Conservation (phyloP, 1,284 basidiomycete genomes). For the Fomitopsis schrenkii region DNA sequence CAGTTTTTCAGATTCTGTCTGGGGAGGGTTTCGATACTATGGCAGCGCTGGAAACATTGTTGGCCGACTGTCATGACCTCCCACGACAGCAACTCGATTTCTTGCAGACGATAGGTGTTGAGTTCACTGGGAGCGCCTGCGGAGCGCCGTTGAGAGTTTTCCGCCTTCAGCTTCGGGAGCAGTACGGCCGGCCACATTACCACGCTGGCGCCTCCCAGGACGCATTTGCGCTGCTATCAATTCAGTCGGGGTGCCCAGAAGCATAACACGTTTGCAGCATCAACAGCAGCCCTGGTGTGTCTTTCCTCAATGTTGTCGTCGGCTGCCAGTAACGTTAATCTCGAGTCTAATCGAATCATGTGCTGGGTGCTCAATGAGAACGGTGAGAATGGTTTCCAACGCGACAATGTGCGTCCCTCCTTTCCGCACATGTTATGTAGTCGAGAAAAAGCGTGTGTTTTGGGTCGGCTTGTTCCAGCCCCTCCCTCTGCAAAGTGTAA, state of each 20-base stretch:
- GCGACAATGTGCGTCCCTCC: neutral
- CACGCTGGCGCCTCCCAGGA: neutral
- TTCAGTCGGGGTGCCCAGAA: neutral
- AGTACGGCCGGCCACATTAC: neutral
- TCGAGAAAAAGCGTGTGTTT: neutral
- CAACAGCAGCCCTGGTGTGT: neutral
- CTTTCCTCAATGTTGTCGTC: neutral
- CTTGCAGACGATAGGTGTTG: neutral
- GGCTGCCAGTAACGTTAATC: neutral
- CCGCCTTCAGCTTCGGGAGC: neutral
- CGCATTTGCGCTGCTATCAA: neutral
- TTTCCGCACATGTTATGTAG: neutral
- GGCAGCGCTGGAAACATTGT: neutral
- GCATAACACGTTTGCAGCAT: neutral
- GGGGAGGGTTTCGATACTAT: neutral
- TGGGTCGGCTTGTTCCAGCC: neutral
- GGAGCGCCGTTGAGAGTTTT: neutral
- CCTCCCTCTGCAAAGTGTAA: neutral
- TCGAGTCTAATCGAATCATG: neutral
- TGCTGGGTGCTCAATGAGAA: neutral
- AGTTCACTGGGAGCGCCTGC: neutral
- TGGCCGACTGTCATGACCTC: neutral
- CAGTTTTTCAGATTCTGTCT: neutral
- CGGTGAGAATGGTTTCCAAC: neutral
- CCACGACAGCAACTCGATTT: neutral